Evolutionary conservation across 2,329 filamentous ascomycete genomes (phyloP).

Genomic region (Fonsecaea monophora): DNA sequence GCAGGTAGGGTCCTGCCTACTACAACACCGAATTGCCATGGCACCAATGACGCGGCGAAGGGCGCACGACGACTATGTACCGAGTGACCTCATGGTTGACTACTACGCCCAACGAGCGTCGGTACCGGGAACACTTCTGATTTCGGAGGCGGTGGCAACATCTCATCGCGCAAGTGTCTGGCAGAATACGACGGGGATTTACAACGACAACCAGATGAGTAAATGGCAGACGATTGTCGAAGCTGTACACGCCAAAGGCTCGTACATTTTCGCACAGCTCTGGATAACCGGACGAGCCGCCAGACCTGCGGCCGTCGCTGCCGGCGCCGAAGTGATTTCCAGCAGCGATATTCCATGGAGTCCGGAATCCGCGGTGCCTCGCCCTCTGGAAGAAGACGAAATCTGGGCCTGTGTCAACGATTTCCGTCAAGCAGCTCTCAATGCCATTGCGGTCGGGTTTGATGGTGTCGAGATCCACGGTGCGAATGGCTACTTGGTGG

Average conservation of each 20-base stretch:
- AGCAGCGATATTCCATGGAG: conserved; percentile 22
- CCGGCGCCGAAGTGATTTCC: conserved; percentile 6
- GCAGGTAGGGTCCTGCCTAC: conserved; percentile 25
- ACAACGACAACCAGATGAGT: background rate
- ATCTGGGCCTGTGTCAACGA: conserved; percentile 49
- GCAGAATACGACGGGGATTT: background rate
- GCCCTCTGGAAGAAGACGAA: conserved; percentile 47
- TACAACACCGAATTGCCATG: conserved; percentile 60
- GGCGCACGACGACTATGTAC: conserved; percentile 48
- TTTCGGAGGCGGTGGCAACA: conserved; percentile 38
- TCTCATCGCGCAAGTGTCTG: too few relatives aligned
- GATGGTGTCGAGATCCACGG: conserved; percentile 61
- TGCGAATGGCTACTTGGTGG: conserved; percentile 58
- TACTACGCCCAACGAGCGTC: conserved; percentile 50
- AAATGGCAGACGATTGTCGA: background rate
- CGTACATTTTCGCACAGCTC: background rate
- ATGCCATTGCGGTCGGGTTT: conserved; percentile 63
- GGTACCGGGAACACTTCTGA: conserved; percentile 47
- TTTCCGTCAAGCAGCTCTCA: conserved; percentile 51
- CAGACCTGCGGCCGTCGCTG: background rate
- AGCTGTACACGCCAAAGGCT: background rate
- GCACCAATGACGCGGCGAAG: conserved; percentile 63
- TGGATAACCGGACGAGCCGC: background rate
- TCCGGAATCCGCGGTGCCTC: conserved; percentile 36
- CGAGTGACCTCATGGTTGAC: conserved; percentile 48